These are phyloP conservation scores for Suhomyces wounanorum DNA, from an alignment of 1,139 yeast species.

Conservation along the genomic window DNA sequence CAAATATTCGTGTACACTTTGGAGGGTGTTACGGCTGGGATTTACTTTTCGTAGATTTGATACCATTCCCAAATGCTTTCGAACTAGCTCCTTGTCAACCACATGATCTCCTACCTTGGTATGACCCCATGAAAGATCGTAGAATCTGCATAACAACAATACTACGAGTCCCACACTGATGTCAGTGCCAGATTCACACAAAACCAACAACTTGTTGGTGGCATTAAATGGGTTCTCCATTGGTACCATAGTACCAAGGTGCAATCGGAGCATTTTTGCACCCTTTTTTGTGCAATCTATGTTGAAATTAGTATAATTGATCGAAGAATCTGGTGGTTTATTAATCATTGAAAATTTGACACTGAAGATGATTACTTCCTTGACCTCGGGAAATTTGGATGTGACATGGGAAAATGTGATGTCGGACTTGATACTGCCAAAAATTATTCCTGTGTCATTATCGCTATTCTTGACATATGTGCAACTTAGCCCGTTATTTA, in stretches of 20 bases:
- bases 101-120: conserved; percentile 1
- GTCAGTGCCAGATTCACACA: conserved; percentile 70
- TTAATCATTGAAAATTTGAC: conserved; percentile 19
- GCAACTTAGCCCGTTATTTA: conserved; percentile 8
- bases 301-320: conserved; percentile 21
- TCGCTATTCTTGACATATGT: conserved; percentile 14
- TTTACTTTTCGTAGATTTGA: conserved; percentile 52
- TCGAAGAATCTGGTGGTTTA: conserved; percentile 20
- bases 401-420: conserved; percentile 16
- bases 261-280: conserved; percentile 52
- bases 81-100: conserved; percentile 54
- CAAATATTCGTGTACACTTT: conserved; percentile 56
- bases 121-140: conserved; percentile 42
- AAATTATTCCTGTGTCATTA: conserved; percentile 28
- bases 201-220: conserved; percentile 33
- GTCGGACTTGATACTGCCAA: conserved; percentile 31
- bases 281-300: conserved; percentile 61
- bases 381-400: conserved; percentile 15
- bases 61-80: conserved; percentile 56
- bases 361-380: conserved; percentile 30
- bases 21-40: conserved; percentile 78
- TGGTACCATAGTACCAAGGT: conserved; percentile 41
- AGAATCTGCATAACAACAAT: conserved; percentile 50
- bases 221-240: conserved; percentile 11
- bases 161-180: conserved; percentile 63